Evolutionary conservation across 2,329 filamentous ascomycete species (phyloP), one percentile per base, ranked within the genome.

Genomic region (Arthrocladium fulminans): DNA sequence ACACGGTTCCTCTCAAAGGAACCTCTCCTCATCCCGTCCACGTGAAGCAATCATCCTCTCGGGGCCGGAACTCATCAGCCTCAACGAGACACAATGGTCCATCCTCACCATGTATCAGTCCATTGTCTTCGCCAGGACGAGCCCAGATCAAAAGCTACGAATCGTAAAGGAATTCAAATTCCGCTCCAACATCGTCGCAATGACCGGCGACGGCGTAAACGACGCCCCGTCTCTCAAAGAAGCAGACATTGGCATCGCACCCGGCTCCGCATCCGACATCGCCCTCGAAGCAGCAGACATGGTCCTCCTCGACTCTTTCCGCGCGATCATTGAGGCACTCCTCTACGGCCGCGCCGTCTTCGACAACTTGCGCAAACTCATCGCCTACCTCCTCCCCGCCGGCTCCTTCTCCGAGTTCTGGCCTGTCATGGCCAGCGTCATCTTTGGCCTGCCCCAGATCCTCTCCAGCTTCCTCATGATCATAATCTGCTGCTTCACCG

Each of bases 351-450:
- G 84, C 12, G 77, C 86, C 4, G 82, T 88, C n/a, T 88, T 85
- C 64, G 82, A 88, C 63, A 88, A 88, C 57, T 67, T 88, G 44
- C 84, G 86, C 63, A 88, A 89, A 72, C 83, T 78, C 0, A 79
- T 86, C 52, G 77, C 79, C n/a, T 88, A 88, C 59, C 70, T 88
- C 2, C 71, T 88, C 0, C 83, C 84, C 0, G 84, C 84, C 0
- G 84, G 84, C 2, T 78, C 72, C n/a, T 88, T 86, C 62, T 79
- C 77, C 45, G 84, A 88, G 61, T 83, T 88, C 64, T 60, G 56
- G 53, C 84, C 84, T 0, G 80, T 88, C 37, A 75, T 88, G 64
- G 84, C 81, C 1, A 86, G 82, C 49, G 79, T 88, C 17, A 62
- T 80, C 1, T 84, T 88, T 52, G 84, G 84, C 17, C 70, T 88